These are phyloP conservation scores for Forsythia viridissima DNA, from an alignment of 257 asterid genomes.

Conservation along the genomic window DNA sequence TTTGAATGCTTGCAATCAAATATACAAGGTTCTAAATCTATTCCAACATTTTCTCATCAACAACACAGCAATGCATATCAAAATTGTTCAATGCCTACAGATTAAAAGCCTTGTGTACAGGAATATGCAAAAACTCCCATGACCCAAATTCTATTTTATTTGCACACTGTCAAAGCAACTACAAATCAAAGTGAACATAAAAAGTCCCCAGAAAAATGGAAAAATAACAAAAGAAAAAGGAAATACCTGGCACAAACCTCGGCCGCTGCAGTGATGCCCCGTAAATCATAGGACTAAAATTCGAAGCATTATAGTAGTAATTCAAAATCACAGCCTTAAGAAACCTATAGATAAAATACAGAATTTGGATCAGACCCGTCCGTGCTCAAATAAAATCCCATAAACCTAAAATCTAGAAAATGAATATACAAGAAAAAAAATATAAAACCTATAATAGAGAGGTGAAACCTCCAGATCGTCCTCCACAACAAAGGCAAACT, in stretches of 20 bases:
- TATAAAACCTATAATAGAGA: constrained; percentile 62
- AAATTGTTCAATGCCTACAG: background rate
- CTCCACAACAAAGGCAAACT: constrained; percentile 89
- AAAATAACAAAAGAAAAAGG: background rate
- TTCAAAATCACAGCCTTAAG: constrained; percentile 62
- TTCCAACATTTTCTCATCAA: background rate
- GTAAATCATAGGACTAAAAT: constrained; percentile 64
- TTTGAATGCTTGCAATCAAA: background rate
- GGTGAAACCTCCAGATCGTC: constrained; percentile 96
- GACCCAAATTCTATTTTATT: background rate
- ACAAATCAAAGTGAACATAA: background rate
- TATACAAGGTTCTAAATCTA: background rate
- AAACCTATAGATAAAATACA: constrained; percentile 41
- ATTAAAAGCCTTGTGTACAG: background rate
- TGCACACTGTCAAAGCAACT: background rate
- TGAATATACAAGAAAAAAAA: background rate
- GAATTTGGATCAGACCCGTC: background rate
- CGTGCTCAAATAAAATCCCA: background rate
- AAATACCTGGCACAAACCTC: constrained; percentile 82
- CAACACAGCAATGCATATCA: background rate
- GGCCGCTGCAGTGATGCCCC: constrained; percentile 89
- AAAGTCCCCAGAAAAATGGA: background rate
- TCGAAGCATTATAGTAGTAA: constrained; percentile 61
- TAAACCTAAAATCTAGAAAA: background rate
- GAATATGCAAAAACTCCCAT: background rate